Percentiles rank a stretch among this genome's conserved stretches.
Conservation (phyloP, 305 asterid genomes). For the Andrographis paniculata region DNA sequence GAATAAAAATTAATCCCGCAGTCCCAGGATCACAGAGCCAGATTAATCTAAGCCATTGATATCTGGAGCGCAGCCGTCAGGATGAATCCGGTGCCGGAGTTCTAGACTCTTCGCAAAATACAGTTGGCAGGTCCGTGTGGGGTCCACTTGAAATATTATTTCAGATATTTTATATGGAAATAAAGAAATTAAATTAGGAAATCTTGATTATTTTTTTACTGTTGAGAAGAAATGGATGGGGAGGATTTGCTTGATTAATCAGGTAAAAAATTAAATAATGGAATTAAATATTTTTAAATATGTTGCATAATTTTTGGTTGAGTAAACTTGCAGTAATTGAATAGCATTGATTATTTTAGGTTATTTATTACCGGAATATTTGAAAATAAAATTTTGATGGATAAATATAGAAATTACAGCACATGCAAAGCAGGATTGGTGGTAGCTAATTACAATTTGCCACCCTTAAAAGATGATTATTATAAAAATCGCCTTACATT, state of each 20-base stretch:
- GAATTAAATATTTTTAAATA: neutral
- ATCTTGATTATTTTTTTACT: too few species aligned
- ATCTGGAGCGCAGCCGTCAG: neutral
- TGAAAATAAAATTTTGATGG: too few species aligned
- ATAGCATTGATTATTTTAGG: neutral
- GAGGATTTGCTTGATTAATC: neutral
- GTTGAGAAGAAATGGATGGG: neutral
- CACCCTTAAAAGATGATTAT: too few species aligned
- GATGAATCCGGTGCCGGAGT: neutral
- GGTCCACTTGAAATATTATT: neutral
- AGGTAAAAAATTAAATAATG: neutral
- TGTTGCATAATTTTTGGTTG: neutral
- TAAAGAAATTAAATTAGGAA: neutral
- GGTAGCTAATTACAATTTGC: too few species aligned
- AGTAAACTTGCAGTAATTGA: neutral
- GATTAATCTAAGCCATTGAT: neutral
- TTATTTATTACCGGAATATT: neutral
- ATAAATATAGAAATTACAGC: too few species aligned
- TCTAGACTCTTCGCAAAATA: neutral
- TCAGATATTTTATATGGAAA: neutral
- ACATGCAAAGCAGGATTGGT: neutral
- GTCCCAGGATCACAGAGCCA: neutral
- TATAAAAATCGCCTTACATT: too few species aligned
- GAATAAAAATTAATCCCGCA: neutral
- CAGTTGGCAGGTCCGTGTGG: neutral